Base-by-base conservation (phyloP, 1,284 basidiomycete genomes). In the Moesziomyces antarcticus region DNA sequence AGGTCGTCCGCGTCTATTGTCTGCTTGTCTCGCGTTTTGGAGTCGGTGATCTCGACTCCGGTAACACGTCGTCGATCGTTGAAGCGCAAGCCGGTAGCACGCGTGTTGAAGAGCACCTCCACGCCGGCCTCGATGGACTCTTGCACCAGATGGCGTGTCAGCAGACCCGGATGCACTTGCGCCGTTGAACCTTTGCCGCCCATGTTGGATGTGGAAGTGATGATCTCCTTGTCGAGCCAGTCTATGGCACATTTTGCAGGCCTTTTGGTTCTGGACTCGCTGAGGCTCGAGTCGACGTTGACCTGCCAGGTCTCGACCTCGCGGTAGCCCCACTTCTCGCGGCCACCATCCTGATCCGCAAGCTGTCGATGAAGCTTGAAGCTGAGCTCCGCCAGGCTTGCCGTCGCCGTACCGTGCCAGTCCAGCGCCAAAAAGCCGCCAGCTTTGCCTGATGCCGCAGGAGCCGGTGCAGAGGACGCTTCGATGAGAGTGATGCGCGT, bases 401-500 rank as follows among this genome's bases (percentile, higher is more conserved):
- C 57, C 3, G 84, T 85, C 2, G 73, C 59, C 13, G 78, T 59
- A 48, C 73, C 83, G 43, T 90, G 89, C 90, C 90, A 91, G 80
- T 93, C 91, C 57, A 89, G 88, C 0, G 94, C 93, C 22, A 97
- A 88, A n/a, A 97, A 90, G 0, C 94, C 94, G 3, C 93, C 94
- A 0, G 93, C 92, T 82, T 96, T 96, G 6, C 94, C 94, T 0
- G 90, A 92, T 1, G 94, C 93, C 0, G 85, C 89, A 7, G 87
- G 85, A 0, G 88, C 88, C 14, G 88, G 84, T 6, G 79, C 82
- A 7, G 70, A 43, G 1, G 91, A 92, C 3, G 92, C 91, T 85
- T 97, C 94, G 51, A 97, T 84, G 7, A 97, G 83, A 1, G 85
- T 86, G 56, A 87, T 57, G 20, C 55, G 55, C 16, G 70, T 49